Evolutionary conservation across 1,284 basidiomycete species (phyloP).

Genomic region (Rhodotorula sp.): DNA sequence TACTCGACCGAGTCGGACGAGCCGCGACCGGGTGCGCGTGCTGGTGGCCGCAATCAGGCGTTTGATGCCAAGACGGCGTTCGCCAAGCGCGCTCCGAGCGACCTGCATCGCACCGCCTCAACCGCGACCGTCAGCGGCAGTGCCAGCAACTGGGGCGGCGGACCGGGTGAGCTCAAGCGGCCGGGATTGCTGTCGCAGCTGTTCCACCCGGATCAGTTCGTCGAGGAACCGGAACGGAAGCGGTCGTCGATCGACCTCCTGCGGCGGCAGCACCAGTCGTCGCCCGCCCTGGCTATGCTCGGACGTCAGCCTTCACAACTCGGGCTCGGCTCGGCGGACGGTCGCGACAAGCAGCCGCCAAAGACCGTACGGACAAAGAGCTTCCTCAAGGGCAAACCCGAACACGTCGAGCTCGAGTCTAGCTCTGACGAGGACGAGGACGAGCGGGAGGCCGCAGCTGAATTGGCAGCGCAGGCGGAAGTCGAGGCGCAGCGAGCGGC

Average conservation of each 20-base stretch:
- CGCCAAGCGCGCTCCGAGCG: constrained; percentile 12
- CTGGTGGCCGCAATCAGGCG: not conserved
- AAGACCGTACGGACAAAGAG: constrained; percentile 38
- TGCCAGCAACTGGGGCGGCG: constrained; percentile 3
- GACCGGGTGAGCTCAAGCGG: constrained; percentile 32
- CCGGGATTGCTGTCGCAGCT: constrained; percentile 40
- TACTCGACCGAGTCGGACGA: constrained; percentile 43
- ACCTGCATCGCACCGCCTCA: constrained; percentile 16
- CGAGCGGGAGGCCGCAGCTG: constrained; percentile 49
- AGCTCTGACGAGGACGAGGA: constrained; percentile 60
- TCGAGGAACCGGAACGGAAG: constrained; percentile 16
- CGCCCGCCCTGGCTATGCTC: constrained; percentile 43
- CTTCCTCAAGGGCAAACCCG: constrained; percentile 57
- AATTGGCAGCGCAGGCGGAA: not conserved
- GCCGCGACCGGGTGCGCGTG: not conserved
- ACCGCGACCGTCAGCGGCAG: constrained; percentile 10
- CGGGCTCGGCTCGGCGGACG: constrained; percentile 56
- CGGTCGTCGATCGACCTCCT: constrained; percentile 14
- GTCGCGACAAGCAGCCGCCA: constrained; percentile 49
- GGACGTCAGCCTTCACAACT: constrained; percentile 60
- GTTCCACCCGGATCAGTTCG: constrained; percentile 40
- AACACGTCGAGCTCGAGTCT: constrained; percentile 67
- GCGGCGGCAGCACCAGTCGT: constrained; percentile 33
- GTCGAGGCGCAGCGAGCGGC: constrained; percentile 11
- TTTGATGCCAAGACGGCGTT: constrained; percentile 1